Conservation (phyloP, 2,329 filamentous ascomycete species). For the Fusarium bactridioides region DNA sequence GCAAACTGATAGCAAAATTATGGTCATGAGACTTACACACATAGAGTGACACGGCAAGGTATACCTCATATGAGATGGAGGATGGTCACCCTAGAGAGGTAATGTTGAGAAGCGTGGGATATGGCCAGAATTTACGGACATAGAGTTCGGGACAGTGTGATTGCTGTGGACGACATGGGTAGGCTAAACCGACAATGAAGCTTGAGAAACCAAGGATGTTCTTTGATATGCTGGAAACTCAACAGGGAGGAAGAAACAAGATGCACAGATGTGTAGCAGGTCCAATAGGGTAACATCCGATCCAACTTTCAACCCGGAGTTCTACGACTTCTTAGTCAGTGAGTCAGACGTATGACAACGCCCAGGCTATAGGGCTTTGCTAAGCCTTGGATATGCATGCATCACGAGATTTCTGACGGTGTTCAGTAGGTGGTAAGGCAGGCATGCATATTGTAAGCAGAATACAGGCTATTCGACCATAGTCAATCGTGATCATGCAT, state of each 20-base stretch:
- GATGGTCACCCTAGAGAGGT: neutral
- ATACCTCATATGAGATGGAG: neutral
- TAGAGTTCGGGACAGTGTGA: neutral
- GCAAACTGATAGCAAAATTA: neutral
- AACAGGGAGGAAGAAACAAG: neutral
- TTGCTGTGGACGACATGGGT: neutral
- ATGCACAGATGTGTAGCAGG: neutral
- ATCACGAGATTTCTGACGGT: constrained; percentile 2
- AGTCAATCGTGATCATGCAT: neutral
- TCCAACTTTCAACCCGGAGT: neutral
- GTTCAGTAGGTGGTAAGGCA: neutral
- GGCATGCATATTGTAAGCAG: neutral
- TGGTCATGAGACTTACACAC: neutral
- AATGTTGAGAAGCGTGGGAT: neutral
- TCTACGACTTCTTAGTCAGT: neutral
- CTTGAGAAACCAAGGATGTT: neutral
- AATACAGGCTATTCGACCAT: neutral
- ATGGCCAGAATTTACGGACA: neutral
- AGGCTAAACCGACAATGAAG: neutral
- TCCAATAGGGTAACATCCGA: neutral
- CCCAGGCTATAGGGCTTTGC: neutral
- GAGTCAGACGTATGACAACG: neutral
- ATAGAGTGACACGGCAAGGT: neutral
- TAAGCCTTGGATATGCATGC: neutral
- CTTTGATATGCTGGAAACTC: neutral